Percentiles rank a stretch among this genome's conserved stretches.
These are phyloP conservation scores for Chlorella sorokiniana DNA, from an alignment of 139 green algal genomes.

Conservation along the genomic window DNA sequence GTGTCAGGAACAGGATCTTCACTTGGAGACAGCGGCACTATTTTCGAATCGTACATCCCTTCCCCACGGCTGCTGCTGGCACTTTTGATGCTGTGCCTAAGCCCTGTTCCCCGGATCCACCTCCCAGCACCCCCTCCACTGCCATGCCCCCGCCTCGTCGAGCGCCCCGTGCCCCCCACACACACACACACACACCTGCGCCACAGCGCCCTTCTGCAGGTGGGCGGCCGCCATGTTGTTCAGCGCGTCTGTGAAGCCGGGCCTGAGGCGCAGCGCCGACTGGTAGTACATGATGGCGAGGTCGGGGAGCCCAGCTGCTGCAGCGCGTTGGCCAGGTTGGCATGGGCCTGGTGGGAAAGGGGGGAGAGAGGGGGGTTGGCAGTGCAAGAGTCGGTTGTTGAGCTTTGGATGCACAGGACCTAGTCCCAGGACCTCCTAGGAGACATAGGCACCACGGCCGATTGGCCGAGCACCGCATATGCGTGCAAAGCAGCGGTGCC, in stretches of 20 bases:
- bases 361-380: background rate
- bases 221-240: slow-evolving; percentile 80
- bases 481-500: too few relatives aligned
- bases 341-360: slow-evolving; percentile 48
- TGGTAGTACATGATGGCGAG: slow-evolving; percentile 87
- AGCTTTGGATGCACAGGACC: too few relatives aligned
- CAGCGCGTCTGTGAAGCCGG: slow-evolving; percentile 76
- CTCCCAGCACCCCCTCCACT: background rate
- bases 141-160: background rate
- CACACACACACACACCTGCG: slow-evolving; percentile 13
- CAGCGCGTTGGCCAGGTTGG: slow-evolving; percentile 81
- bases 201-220: slow-evolving; percentile 70
- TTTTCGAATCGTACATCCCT: too few relatives aligned
- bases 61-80: too few relatives aligned
- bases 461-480: too few relatives aligned
- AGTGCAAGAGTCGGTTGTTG: background rate
- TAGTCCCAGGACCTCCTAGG: too few relatives aligned
- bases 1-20: too few relatives aligned
- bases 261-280: slow-evolving; percentile 74
- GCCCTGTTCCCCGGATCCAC: too few relatives aligned
- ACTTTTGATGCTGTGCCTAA: too few relatives aligned
- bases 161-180: too few relatives aligned
- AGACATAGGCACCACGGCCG: too few relatives aligned
- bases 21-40: too few relatives aligned
- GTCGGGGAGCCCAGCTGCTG: slow-evolving; percentile 79